Base-by-base conservation (phyloP, 305 asterid genomes). In the Rubia peregrina region DNA sequence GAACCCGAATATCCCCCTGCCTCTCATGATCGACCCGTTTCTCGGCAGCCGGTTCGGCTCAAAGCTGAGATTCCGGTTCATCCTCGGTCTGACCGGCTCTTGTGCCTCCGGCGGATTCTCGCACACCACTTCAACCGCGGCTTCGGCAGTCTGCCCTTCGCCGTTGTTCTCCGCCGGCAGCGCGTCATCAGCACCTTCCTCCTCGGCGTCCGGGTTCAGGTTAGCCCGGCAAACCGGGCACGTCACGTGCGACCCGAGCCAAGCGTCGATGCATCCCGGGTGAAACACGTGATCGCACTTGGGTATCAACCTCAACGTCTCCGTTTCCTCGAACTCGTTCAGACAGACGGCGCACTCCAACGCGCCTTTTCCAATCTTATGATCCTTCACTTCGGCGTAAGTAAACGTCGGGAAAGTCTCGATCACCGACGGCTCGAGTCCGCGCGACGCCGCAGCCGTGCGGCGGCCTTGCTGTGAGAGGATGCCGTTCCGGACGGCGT, bases 271-370 rank as follows among this genome's bases (percentile, higher is more conserved):
- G n/a, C 88, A 84, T 9, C 78, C 83, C 2, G 83, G 82, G 46
- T 84, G 88, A 56, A 84, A 84, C 14, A 84, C 88, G 66, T 84
- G 88, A 80, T 84, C 85, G 65, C 88, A 84, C 76, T 76, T 82
- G 1, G 88, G 88, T 16, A 84, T 80, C 56, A 84, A 71, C 38
- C 86, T 81, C 55, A 84, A 61, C 63, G 80, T 80, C 61, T 84
- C 86, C 9, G 73, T 72, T 17, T 84, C 85, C 36, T 78, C 79
- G 33, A 84, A 84, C 66, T 84, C 88, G 51, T 82, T 82, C 55
- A 84, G 74, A 48, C 88, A 84, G 16, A 84, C 88, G 6, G 88
- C 86, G 57, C 88, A 84, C 80, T 84, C 88, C 77, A 84, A 65
- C 7, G 80, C 80, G 0, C 83, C 86, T 71, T 82, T 82, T 5